Evolutionary conservation across 73 alveolate species (phyloP).

Genomic region (Stentor coeruleus): DNA sequence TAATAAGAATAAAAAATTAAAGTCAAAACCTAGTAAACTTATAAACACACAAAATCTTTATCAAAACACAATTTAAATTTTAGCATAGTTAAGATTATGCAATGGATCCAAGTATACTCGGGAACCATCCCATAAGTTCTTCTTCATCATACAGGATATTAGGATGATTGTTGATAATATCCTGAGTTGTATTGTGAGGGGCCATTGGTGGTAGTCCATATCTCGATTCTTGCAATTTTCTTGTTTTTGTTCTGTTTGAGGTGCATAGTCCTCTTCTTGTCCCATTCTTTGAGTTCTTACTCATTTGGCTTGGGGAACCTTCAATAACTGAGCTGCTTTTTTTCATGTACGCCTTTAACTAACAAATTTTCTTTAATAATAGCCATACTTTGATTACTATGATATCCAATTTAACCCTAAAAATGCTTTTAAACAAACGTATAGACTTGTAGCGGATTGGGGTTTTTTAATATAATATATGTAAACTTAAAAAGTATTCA

Average conservation of each 20-base stretch:
- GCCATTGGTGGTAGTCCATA: not conserved
- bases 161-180: not conserved
- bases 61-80: too few species aligned
- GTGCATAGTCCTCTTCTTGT: too few species aligned
- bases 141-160: not conserved
- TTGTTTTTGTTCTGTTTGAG: not conserved
- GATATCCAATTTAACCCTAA: not conserved
- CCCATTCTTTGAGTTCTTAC: not conserved
- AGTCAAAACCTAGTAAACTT: not conserved
- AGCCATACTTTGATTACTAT: not conserved
- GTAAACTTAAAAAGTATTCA: too few species aligned
- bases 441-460: too few species aligned
- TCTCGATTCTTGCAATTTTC: not conserved
- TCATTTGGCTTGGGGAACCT: not conserved
- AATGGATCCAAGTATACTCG: not conserved
- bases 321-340: too few species aligned
- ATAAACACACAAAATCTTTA: not conserved
- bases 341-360: not conserved
- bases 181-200: not conserved
- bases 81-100: not conserved
- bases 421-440: not conserved
- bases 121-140: not conserved
- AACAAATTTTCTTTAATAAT: not conserved
- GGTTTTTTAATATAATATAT: too few species aligned
- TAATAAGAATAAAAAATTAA: not conserved